Evolutionary conservation across 352 stramenopile species (phyloP).

Genomic region (Globisporangium camurandrum): DNA sequence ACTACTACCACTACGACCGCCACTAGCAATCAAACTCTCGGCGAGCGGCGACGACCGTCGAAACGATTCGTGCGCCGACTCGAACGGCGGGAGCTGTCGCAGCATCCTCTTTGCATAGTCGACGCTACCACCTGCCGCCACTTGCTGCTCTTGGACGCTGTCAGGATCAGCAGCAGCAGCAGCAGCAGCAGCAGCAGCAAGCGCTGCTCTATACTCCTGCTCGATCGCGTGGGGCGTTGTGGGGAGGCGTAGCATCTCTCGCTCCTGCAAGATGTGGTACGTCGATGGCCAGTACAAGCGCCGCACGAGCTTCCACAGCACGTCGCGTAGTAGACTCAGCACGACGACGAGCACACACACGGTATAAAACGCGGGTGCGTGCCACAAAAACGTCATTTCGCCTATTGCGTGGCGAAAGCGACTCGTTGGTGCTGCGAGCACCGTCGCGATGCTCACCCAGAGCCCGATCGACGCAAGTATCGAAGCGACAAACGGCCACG

Average conservation of each 20-base stretch:
- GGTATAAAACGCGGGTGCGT: conserved; percentile 52
- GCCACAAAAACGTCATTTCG: conserved; percentile 61
- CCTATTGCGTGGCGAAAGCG: conserved; percentile 53
- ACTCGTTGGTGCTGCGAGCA: conserved; percentile 42
- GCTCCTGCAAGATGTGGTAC: conserved; percentile 77
- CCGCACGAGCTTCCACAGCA: conserved; percentile 67
- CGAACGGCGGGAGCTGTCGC: conserved; percentile 29
- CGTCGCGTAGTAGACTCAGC: conserved; percentile 55
- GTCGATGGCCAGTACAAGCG: conserved; percentile 53
- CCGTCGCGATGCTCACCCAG: conserved; percentile 58
- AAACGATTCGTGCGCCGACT: conserved; percentile 49
- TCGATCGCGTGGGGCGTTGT: conserved; percentile 52
- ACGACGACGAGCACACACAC: conserved; percentile 50
- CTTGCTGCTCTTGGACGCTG: too few species aligned
- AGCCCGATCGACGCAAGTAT: conserved; percentile 43
- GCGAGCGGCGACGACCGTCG: conserved; percentile 49
- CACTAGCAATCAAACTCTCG: conserved; percentile 39
- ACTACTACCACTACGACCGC: background rate
- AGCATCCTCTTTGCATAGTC: conserved; percentile 50
- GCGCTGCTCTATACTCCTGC: conserved; percentile 19
- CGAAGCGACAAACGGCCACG: conserved; percentile 62
- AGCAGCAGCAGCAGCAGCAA: too few species aligned
- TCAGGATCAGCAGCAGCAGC: too few species aligned
- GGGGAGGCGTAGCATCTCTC: conserved; percentile 48
- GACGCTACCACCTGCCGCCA: too few species aligned